Evolutionary conservation across 1,139 yeast genomes (phyloP).

Genomic region (Sugiyamaella castrensis): DNA sequence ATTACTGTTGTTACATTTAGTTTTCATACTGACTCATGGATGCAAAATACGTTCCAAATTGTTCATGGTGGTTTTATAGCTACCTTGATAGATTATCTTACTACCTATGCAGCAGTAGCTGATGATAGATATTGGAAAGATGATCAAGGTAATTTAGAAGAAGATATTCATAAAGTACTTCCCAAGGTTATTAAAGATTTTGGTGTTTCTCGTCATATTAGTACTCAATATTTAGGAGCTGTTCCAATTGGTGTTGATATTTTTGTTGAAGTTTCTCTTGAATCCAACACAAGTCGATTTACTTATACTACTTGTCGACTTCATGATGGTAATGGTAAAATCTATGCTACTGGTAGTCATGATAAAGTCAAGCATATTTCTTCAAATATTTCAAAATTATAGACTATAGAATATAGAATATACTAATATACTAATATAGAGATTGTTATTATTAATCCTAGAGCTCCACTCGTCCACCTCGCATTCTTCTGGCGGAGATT

Average conservation of each 20-base stretch:
- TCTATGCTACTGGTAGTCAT: slow-evolving; percentile 31
- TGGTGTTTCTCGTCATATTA: slow-evolving; percentile 33
- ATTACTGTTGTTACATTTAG: slow-evolving; percentile 20
- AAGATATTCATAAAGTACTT: slow-evolving; percentile 18
- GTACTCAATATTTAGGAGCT: slow-evolving; percentile 33
- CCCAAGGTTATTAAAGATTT: slow-evolving; percentile 19
- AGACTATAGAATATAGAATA: neutral
- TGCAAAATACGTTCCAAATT: slow-evolving; percentile 26
- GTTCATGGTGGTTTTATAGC: slow-evolving; percentile 40
- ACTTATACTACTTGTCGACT: slow-evolving; percentile 25
- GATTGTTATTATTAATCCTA: no score
- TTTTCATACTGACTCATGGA: slow-evolving; percentile 24
- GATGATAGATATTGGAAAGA: slow-evolving; percentile 31
- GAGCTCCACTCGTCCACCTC: no score
- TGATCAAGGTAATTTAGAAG: slow-evolving; percentile 5
- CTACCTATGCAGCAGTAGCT: slow-evolving; percentile 29
- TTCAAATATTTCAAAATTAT: slow-evolving; percentile 1
- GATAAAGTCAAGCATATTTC: slow-evolving; percentile 31
- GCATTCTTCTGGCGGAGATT: no score
- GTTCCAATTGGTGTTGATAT: slow-evolving; percentile 30
- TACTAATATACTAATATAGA: no score
- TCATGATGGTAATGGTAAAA: slow-evolving; percentile 23
- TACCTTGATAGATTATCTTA: slow-evolving; percentile 32
- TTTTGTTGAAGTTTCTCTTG: slow-evolving; percentile 25
- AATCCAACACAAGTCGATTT: slow-evolving; percentile 30